Base-by-base conservation (phyloP, 2,329 filamentous ascomycete genomes). In the Parastagonospora nodorum region DNA sequence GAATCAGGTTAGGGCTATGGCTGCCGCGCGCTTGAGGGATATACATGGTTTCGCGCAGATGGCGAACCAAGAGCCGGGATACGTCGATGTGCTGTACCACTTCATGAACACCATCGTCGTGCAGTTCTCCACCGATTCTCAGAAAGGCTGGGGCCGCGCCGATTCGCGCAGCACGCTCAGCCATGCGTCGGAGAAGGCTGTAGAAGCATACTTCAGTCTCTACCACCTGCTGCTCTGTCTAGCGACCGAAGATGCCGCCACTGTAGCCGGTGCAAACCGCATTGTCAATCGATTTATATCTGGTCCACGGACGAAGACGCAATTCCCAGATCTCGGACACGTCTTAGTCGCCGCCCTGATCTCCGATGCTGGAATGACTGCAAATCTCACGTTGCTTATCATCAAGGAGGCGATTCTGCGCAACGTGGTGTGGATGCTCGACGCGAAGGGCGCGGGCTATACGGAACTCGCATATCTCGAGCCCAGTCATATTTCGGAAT, bases 71-170 rank as follows among this genome's bases (percentile, higher is more conserved):
- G 54, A 69, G 6, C 49, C 45, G n/a, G 43, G 38, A 10, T 30
- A 61, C 11, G 66, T 73, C 6, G 58, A 75, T 11, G 73, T 78
- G 2, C 60, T 82, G 11, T 78, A 77, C 51, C 63, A 70, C 15
- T 81, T 81, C 65, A 81, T 82, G 79, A 81, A 77, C 48, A 75
- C 78, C 48, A 71, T 82, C 12, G 76, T 82, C 0, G 78, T 81
- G 15, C 75, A 76, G 11, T 75, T 82, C 40, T 81, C 78, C 54
- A 51, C 71, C 10, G 67, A 69, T 30, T 51, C 64, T 2, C 49
- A 58, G 9, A 51, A 53, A 19, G 61, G 49, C 0, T 60, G 51
- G 10, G 35, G 48, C 8, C 35, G 33, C 24, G 8, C 60, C 3
- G 50, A 59, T 9, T 14, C 48, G 2, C 73, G 68, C 31, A 79